Conservation (phyloP, 164 flowering plant genomes). For the Cinnamomum micranthum region DNA sequence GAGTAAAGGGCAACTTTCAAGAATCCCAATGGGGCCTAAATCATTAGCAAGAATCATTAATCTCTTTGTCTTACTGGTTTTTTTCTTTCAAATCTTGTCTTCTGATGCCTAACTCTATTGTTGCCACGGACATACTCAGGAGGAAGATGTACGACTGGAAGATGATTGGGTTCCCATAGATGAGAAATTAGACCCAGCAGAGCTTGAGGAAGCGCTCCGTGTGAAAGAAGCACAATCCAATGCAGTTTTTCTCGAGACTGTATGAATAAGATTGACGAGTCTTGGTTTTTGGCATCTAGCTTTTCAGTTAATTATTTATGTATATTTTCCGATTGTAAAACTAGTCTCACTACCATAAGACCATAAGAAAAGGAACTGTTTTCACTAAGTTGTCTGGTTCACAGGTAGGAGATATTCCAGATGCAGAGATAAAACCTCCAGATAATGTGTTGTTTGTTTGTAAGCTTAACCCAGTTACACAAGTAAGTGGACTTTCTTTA, state of each 20-base stretch:
- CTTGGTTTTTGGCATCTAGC: neutral
- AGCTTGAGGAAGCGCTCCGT: slow-evolving; percentile 78
- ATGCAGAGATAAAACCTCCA: slow-evolving; percentile 91
- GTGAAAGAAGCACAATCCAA: slow-evolving; percentile 81
- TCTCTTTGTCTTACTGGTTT: neutral
- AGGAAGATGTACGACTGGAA: slow-evolving; percentile 59
- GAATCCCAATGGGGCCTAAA: neutral
- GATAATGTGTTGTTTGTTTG: slow-evolving; percentile 94
- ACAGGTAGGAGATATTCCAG: slow-evolving; percentile 97
- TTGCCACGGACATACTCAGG: neutral
- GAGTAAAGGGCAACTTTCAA: neutral
- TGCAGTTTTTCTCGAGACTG: slow-evolving; percentile 92
- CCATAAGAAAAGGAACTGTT: neutral
- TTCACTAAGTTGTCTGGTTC: slow-evolving; percentile 12
- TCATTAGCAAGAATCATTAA: neutral
- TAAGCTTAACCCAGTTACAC: slow-evolving; percentile 96
- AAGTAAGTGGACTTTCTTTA: slow-evolving; percentile 40
- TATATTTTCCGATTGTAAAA: neutral
- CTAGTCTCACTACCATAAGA: too few relatives aligned
- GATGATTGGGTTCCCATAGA: slow-evolving; percentile 99
- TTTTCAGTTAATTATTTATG: neutral
- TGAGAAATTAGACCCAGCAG: slow-evolving; percentile 55
- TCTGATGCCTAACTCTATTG: neutral
- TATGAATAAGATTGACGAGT: slow-evolving; percentile 27
- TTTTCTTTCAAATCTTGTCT: neutral